Percentiles rank a stretch among this genome's conserved stretches.
These are phyloP conservation scores for Kazachstania viticola DNA, from an alignment of 805 yeast genomes.

Conservation along the genomic window DNA sequence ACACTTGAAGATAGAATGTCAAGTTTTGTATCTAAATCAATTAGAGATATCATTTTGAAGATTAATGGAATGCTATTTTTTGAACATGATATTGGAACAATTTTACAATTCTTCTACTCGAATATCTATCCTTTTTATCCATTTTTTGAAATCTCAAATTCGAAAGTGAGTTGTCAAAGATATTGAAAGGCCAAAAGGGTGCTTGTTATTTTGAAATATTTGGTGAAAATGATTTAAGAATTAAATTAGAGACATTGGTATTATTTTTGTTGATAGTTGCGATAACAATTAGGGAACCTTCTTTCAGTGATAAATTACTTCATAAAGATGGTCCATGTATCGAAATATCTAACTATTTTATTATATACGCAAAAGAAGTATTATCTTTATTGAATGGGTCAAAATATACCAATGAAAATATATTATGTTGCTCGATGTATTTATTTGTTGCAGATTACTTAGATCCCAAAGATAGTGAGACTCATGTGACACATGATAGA, in stretches of 20 bases:
- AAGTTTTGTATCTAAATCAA: constrained; percentile 2
- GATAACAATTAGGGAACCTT: constrained; percentile 3
- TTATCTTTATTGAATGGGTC: constrained; percentile 7
- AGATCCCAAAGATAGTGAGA: constrained; percentile 5
- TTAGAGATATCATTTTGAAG: constrained; percentile 6
- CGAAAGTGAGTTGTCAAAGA: constrained; percentile 3
- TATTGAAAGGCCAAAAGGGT: background rate
- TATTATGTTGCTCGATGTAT: constrained; percentile 6
- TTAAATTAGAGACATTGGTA: constrained; percentile 5
- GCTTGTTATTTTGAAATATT: constrained; percentile 2
- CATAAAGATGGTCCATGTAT: constrained; percentile 5
- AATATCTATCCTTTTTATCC: constrained; percentile 17
- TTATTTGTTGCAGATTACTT: constrained; percentile 4
- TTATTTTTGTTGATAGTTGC: constrained; percentile 4
- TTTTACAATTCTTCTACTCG: constrained; percentile 9
- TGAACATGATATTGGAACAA: constrained; percentile 3
- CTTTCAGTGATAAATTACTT: background rate
- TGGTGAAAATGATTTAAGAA: constrained; percentile 1
- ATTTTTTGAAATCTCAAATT: constrained; percentile 10
- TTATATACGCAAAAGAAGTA: constrained; percentile 6
- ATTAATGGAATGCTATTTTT: constrained; percentile 6
- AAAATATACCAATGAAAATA: constrained; percentile 6
- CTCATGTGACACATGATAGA: constrained; percentile 3
- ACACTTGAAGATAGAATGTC: constrained; percentile 8
- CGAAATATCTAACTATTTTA: no score